Percentiles rank a stretch among this genome's conserved stretches.
Evolutionary conservation across 345 rosid species (phyloP).

Genomic region (Syzygium oleosum): DNA sequence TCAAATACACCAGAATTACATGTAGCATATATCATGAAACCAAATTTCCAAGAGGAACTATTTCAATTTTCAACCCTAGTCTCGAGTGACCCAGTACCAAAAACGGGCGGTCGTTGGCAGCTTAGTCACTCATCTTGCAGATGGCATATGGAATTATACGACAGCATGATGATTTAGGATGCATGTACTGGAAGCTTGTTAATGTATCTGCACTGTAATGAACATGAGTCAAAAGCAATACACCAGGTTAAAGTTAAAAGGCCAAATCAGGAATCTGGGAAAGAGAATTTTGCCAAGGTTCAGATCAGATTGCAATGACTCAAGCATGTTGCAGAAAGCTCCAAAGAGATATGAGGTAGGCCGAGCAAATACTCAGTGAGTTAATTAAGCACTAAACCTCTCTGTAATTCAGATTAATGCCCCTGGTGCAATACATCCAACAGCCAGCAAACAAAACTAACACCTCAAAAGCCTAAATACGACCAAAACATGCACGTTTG

Average conservation of each 20-base stretch:
- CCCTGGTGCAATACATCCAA: background rate
- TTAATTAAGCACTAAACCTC: background rate
- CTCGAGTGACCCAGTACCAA: background rate
- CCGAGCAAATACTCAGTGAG: background rate
- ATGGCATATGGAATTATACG: background rate
- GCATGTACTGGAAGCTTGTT: background rate
- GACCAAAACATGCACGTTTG: background rate
- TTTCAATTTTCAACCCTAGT: background rate
- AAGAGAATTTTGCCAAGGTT: background rate
- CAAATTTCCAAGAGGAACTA: background rate
- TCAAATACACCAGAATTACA: background rate
- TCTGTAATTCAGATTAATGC: background rate
- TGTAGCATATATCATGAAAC: background rate
- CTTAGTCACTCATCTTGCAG: background rate
- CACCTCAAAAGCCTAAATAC: conserved; percentile 8
- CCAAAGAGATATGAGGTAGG: background rate
- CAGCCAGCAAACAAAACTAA: background rate
- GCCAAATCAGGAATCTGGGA: background rate
- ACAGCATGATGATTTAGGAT: background rate
- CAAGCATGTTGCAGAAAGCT: background rate
- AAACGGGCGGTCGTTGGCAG: background rate
- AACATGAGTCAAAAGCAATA: background rate
- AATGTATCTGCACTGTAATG: background rate
- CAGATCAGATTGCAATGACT: background rate
- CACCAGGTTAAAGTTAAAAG: background rate